Evolutionary conservation across 2,329 filamentous ascomycete genomes (phyloP), one percentile per base, ranked within the genome.

Genomic region (Bipolaris cookei): DNA sequence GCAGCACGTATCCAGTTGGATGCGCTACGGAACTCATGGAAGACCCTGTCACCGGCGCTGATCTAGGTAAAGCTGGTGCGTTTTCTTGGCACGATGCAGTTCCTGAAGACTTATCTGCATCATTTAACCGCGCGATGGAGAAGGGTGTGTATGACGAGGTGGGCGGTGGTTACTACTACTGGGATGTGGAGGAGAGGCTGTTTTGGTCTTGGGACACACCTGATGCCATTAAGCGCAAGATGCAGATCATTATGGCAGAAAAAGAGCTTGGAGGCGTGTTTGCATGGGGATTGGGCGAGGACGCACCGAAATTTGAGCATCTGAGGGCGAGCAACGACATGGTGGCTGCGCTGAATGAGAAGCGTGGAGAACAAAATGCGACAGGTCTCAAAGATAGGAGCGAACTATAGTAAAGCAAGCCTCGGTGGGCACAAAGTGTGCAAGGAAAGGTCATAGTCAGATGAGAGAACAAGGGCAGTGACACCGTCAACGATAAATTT

Each of bases 151-250:
- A 86, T 51, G 89, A 91, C 60, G 71, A 79, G 1, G 65, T 76
- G 1, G 74, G 78, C 2, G 89, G 88, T 14, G 90, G 89, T 0
- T 83, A 86, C 64, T 90, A 88, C 69, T 91, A 85, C 72, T 90
- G 85, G 81, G 90, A 92, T 69, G 59, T 69, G 1, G 63, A 77
- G 3, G 79, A 85, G 64, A 77, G 83, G 55, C 69, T 87, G 32
- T 92, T 88, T 82, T 92, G 90, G 89, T 86, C 86, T 0, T 92
- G 86, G 79, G 90, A 92, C 60, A 88, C 86, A 0, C 79, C 82
- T 0, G 78, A 80, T 8, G 80, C 86, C n/a, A 86, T 92, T 50
- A 64, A 71, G 32, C 78, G 77, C 58, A 92, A 92, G 77, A 83
- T 90, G 56, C 76, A 80, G 1, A 70, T 80, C 3, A 80, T 92